These are phyloP conservation scores for Caryocar brasiliense DNA, from an alignment of 441 rosid genomes.

Conservation along the genomic window DNA sequence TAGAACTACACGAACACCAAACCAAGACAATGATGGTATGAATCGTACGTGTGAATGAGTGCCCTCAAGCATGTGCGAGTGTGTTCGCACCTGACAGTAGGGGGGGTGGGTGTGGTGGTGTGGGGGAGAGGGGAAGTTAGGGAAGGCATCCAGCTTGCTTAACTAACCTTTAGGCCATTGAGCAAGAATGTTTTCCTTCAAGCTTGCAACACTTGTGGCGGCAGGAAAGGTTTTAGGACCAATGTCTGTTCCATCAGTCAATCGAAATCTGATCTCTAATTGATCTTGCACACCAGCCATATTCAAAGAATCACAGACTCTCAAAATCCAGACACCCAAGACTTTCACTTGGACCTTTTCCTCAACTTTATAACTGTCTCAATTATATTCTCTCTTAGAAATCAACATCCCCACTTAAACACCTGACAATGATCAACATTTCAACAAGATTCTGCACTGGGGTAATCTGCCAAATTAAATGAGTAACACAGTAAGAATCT, in stretches of 20 bases:
- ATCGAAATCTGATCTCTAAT: constrained; percentile 83
- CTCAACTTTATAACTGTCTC: constrained; percentile 7
- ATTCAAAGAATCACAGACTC: constrained; percentile 13
- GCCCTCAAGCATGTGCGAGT: too few species aligned
- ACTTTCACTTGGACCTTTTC: constrained; percentile 19
- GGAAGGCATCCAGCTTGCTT: neutral
- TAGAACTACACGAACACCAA: too few species aligned
- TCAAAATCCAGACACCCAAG: constrained; percentile 15
- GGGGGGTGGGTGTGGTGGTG: too few species aligned
- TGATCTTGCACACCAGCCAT: constrained; percentile 78
- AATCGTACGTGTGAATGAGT: too few species aligned
- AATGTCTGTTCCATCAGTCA: constrained; percentile 85
- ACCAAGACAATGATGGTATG: too few species aligned
- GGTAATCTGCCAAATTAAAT: constrained; percentile 21
- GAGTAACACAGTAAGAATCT: neutral
- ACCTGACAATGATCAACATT: constrained; percentile 6
- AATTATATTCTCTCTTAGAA: constrained; percentile 10
- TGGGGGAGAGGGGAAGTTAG: too few species aligned
- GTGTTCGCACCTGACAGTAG: too few species aligned
- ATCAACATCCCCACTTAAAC: constrained; percentile 14
- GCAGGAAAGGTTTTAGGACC: constrained; percentile 83
- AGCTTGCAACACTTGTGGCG: constrained; percentile 68
- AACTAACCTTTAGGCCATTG: constrained; percentile 91
- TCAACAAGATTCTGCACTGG: constrained; percentile 11
- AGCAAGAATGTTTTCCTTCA: constrained; percentile 88